Evolutionary conservation across 257 asterid genomes (phyloP), one percentile per base, ranked within the genome.

Genomic region (Scutellaria baicalensis): DNA sequence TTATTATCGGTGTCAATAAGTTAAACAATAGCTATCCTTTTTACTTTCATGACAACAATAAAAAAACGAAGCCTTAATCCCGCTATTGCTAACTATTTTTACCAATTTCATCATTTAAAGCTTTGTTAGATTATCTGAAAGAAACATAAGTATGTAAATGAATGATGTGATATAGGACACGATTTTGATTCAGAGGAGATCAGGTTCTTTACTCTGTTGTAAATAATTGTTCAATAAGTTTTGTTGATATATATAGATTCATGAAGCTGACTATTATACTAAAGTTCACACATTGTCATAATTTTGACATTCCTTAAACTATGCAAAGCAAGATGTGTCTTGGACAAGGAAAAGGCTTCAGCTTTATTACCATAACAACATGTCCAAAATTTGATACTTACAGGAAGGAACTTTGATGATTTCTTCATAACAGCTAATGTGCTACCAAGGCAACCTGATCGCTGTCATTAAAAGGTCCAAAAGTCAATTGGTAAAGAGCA

Each of bases 361-460:
- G 59, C 58, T 71, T 21, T n/a, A 65, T 51, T 38, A 38, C 43
- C 52, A 13, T 52, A 69, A 54, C 9, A 66, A 51, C 20, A 71
- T 58, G 74, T 55, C 44, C 50, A 48, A 12, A 16, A 66, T 38
- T 42, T 48, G 71, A 3, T 50, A 82, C 97, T 89, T 84, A 93
- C 99, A 3, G 99, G 99, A 74, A 91, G 99, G 73, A 84, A 59
- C 83, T 82, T 93, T 8, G 89, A 85, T 62, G 99, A 89, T 80
- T 93, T 93, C 91, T 93, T 93, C 93, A 91, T 91, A 66, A 93
- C 89, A 79, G 99, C 97, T 74, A 93, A 79, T 64, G 95, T 7
- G 83, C 97, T 93, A 77, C 99, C 99, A 10, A 93, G 90, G 86
- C 99, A 91, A 71, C 96, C 99, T 35, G 95, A 82, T 69, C 99